Percentiles rank a stretch among this genome's conserved stretches.
Conservation (phyloP, 1,284 basidiomycete genomes). For the Marasmius oreades region DNA sequence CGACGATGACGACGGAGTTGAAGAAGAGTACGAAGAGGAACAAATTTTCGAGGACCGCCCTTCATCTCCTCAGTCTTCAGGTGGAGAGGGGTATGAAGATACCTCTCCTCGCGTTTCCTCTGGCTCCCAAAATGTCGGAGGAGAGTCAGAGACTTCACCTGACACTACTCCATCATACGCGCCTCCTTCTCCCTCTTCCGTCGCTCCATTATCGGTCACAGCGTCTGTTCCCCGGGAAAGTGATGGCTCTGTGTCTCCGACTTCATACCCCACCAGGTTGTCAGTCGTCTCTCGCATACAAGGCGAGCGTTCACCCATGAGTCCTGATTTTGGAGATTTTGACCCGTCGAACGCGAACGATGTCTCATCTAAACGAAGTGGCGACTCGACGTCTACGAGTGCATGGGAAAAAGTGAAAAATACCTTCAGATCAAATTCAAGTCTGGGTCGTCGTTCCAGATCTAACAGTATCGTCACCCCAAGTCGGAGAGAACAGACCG, state of each 20-base stretch:
- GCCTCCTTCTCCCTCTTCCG: constrained; percentile 50
- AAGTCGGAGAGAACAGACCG: constrained; percentile 60
- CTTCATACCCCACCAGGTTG: constrained; percentile 52
- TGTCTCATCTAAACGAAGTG: constrained; percentile 51
- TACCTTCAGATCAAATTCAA: constrained; percentile 60
- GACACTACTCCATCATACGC: constrained; percentile 41
- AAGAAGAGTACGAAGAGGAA: constrained; percentile 31
- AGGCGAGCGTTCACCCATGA: constrained; percentile 44
- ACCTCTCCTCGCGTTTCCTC: constrained; percentile 49
- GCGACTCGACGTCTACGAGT: constrained; percentile 46
- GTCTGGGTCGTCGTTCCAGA: constrained; percentile 67
- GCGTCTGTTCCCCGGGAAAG: constrained; percentile 35
- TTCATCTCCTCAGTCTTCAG: constrained; percentile 38
- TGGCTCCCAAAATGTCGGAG: constrained; percentile 53
- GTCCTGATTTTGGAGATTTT: constrained; percentile 54
- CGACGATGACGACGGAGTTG: constrained; percentile 48
- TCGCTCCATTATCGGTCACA: constrained; percentile 40
- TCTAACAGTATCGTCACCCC: constrained; percentile 70
- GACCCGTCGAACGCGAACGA: constrained; percentile 40
- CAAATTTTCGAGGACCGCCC: constrained; percentile 41
- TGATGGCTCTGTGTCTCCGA: constrained; percentile 50
- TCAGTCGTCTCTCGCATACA: constrained; percentile 59
- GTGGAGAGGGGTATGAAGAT: constrained; percentile 37
- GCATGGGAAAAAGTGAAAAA: constrained; percentile 69
- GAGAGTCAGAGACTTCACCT: constrained; percentile 58